These are phyloP conservation scores for Coprinopsis strossmayeri DNA, from an alignment of 768 basidiomycete species.

Conservation along the genomic window DNA sequence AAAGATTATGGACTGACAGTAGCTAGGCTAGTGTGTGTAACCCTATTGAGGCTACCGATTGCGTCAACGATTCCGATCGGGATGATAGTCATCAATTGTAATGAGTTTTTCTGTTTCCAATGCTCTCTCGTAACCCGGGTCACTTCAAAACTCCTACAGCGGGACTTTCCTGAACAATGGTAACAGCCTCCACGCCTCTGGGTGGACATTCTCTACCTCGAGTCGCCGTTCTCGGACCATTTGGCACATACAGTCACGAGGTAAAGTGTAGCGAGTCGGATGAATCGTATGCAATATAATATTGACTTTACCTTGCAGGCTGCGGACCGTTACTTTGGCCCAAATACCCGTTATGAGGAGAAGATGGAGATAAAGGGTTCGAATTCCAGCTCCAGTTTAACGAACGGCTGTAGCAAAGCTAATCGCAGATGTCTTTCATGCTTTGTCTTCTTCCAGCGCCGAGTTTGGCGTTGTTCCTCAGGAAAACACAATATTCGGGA, in stretches of 20 bases:
- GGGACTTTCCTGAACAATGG: not conserved
- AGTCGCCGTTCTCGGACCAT: conserved; percentile 59
- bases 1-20: too few species aligned
- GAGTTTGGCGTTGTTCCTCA: conserved; percentile 68
- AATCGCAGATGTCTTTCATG: conserved; percentile 49
- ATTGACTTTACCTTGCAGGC: conserved; percentile 23
- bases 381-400: not conserved
- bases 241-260: conserved; percentile 67
- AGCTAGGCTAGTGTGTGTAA: too few species aligned
- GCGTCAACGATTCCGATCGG: too few species aligned
- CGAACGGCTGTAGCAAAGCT: not conserved
- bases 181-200: not conserved
- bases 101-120: too few species aligned
- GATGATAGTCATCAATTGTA: too few species aligned
- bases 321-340: conserved; percentile 31
- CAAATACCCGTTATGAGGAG: conserved; percentile 26
- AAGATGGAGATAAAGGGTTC: conserved; percentile 29
- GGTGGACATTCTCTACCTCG: conserved; percentile 8
- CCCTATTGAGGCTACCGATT: too few species aligned
- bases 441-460: conserved; percentile 35
- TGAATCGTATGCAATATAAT: not conserved
- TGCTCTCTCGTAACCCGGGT: too few species aligned
- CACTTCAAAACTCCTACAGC: not conserved
- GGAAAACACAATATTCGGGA: conserved; percentile 73
- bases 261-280: conserved; percentile 14